Conservation (phyloP, 176 grass and related monocot genomes). For the Panicum miliaceum region DNA sequence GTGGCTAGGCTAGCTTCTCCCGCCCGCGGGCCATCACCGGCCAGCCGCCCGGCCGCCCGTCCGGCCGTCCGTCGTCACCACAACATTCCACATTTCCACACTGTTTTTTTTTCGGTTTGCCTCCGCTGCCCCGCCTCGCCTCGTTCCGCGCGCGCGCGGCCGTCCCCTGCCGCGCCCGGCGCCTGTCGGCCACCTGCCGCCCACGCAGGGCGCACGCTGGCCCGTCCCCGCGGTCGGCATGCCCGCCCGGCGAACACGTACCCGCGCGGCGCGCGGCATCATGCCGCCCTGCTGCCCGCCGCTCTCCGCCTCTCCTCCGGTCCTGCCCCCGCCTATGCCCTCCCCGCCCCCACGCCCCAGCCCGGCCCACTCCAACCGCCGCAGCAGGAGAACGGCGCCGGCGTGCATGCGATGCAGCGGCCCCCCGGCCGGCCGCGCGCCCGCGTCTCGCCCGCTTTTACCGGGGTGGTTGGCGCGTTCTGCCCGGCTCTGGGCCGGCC, state of each 20-base stretch:
- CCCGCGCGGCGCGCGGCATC: constrained; percentile 11
- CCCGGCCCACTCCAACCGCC: constrained; percentile 2
- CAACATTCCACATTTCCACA: background rate
- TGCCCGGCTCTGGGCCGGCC: background rate
- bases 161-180: constrained; percentile 8
- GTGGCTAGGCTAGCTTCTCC: constrained; percentile 24
- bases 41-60: background rate
- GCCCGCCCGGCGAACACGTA: constrained; percentile 38
- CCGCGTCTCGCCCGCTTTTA: background rate
- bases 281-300: background rate
- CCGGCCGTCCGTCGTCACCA: constrained; percentile 24
- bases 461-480: background rate
- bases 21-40: background rate
- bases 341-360: background rate
- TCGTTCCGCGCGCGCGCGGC: constrained; percentile 31
- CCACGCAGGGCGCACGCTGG: constrained; percentile 47
- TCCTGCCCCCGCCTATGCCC: too few species aligned
- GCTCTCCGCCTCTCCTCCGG: background rate
- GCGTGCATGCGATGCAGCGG: too few species aligned
- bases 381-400: background rate
- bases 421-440: too few species aligned
- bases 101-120: background rate
- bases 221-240: constrained; percentile 37
- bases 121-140: background rate
- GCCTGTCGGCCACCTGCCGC: constrained; percentile 57